phyloP scores from a whole-genome alignment of 768 basidiomycete genomes.

The Pleurotus tuber-regium region DNA sequence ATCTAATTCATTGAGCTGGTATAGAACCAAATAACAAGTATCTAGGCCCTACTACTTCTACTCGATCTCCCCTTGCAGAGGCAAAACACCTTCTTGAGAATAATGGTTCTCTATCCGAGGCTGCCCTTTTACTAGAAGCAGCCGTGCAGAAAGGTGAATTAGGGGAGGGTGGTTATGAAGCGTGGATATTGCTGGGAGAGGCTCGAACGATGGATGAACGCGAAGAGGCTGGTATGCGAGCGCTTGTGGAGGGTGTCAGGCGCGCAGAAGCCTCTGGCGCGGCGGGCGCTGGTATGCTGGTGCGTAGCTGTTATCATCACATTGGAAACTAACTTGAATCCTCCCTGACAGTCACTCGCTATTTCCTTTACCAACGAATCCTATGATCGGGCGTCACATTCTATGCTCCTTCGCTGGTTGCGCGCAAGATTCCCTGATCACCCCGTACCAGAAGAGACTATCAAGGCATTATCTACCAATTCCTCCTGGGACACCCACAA shows the following conservation, averaged over 20 bases:
- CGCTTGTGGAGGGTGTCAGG: slow-evolving; percentile 69
- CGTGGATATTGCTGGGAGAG: slow-evolving; percentile 92
- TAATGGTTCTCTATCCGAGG: slow-evolving; percentile 87
- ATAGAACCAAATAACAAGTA: slow-evolving; percentile 74
- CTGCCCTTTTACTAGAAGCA: slow-evolving; percentile 83
- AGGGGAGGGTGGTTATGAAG: slow-evolving; percentile 80
- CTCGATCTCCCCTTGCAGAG: slow-evolving; percentile 55
- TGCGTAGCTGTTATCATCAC: slow-evolving; percentile 31
- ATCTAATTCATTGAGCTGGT: slow-evolving; percentile 6
- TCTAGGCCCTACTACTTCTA: slow-evolving; percentile 46
- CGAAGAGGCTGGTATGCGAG: slow-evolving; percentile 79
- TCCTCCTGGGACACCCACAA: slow-evolving; percentile 83
- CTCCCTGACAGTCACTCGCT: slow-evolving; percentile 70
- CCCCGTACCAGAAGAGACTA: slow-evolving; percentile 52
- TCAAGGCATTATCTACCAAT: slow-evolving; percentile 50
- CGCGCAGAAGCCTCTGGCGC: slow-evolving; percentile 62
- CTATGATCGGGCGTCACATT: slow-evolving; percentile 82
- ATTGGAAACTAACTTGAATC: neutral
- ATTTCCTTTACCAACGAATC: slow-evolving; percentile 96
- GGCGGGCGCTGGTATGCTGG: slow-evolving; percentile 73
- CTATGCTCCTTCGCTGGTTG: slow-evolving; percentile 86
- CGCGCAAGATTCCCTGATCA: slow-evolving; percentile 59
- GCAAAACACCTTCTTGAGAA: slow-evolving; percentile 76
- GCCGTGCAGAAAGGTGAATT: slow-evolving; percentile 82
- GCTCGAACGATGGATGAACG: slow-evolving; percentile 88